Base-by-base conservation (phyloP, 257 asterid species). In the Salvia splendens region DNA sequence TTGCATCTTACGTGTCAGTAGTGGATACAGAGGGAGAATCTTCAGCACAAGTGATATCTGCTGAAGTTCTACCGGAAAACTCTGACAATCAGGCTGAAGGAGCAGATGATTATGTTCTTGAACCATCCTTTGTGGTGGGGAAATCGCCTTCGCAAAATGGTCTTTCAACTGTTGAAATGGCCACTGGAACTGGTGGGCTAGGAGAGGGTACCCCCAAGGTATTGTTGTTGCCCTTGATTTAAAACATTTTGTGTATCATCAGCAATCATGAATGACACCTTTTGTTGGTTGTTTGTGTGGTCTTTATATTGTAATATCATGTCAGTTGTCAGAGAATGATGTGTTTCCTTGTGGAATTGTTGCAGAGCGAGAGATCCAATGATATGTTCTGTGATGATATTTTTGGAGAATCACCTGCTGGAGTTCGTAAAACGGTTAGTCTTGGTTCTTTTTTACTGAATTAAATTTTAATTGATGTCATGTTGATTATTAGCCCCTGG, bases 121-220 rank as follows among this genome's bases (percentile, higher is more conserved):
- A 91, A 5, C 64, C 82, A 7, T 79, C 89, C 62, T 88, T 91
- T 81, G 80, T 87, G 66, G 84, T 89, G 68, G 98, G 95, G 32
- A 94, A 94, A 77, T 87, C 95, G 2, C 97, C 98, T 78, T 81
- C 75, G 3, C 87, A 72, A 70, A 85, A 79, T 77, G 89, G 86
- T 68, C 69, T 75, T 65, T 59, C 86, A 73, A 81, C 77, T 74
- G 17, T 47, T 41, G 86, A 78, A 81, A 78, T 72, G 76, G 71
- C 80, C 36, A 65, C 81, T 72, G 93, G 87, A 70, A 73, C 88
- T 74, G 89, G 84, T 9, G 99, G 91, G 67, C 89, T 94, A 51
- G 99, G 99, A 50, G 95, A 84, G 76, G 99, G 98, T 74, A 85
- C 88, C 57, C 99, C 99, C 66, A 88, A 88, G 96, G 99, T 94